Base-by-base conservation (phyloP, 805 yeast genomes). In the Metschnikowia kunwiensis region DNA sequence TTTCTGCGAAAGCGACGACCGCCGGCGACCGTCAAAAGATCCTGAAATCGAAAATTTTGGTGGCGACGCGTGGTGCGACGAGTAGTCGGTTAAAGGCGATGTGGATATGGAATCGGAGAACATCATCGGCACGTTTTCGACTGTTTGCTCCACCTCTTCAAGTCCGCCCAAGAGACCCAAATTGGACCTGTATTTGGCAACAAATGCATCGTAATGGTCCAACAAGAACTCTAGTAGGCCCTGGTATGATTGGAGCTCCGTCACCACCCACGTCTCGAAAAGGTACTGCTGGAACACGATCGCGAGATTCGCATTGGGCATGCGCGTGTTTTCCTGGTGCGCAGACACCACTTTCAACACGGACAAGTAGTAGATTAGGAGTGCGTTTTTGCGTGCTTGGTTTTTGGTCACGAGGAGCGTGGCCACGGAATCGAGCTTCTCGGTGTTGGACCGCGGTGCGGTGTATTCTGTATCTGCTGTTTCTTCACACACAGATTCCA, bases 221-320 rank as follows among this genome's bases (percentile, higher is more conserved):
- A 59, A 50, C 18, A 59, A 32, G 11, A 48, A 32, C 36, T 43
- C 38, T 14, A 46, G 37, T 14, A 48, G 30, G 7, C 19, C 33
- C 27, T 44, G 49, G 16, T 35, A 42, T 10, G 38, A 30, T 21
- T 34, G 34, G 23, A 48, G 44, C 12, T 41, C 49, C 1, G 40
- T 31, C n/a, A 46, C 38, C 7, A 29, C 32, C 17, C 40, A 17
- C n/a, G 50, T 41, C 19, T 43, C 44, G 27, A 60, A 53, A 13
- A 61, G 40, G 34, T 58, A 58, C 8, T 63, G 66, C 38, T 57
- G 64, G 41, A 60, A 61, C 19, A 61, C 54, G 17, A 60, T 61
- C 10, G 65, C 49, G 22, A 45, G 49, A 36, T 60, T 60, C 22
- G 48, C 43, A 10, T 51, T 37, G 5, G 58, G 39, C 66, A 61